Evolutionary conservation across 1,139 yeast species (phyloP), one percentile per base, ranked within the genome.

Genomic region (Suhomyces yuchorum): DNA sequence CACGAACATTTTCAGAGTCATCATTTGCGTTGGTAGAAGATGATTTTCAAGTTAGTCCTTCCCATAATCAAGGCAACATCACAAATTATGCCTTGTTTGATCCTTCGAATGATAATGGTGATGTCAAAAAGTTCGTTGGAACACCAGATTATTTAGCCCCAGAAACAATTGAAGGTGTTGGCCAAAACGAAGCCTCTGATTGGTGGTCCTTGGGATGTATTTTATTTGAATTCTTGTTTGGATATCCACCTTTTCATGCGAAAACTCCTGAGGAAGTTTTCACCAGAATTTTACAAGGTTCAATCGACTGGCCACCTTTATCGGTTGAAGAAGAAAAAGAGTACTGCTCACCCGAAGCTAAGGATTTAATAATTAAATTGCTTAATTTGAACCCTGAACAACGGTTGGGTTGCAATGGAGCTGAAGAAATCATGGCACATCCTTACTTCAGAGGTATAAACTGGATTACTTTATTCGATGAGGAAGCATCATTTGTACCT

Each of bases 191-290:
- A 56, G 81, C 86, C 39, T 85, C 96, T 34, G 99, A 95, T 71
- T 95, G 99, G 99, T 95, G 99, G 99, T 89, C 98, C 1, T 80
- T 92, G 40, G 99, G 99, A 0, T 93, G 98, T 67, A 91, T 95
- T 49, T 68, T 92, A 47, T 95, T 93, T 71, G 99, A 95, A 66
- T 86, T 93, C 60, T 68, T 91, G 44, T 88, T 88, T 64, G 99
- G 99, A 0, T 88, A 84, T 61, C 97, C 99, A 0, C 99, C 99
- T 2, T 95, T 95, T 65, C 96, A 90, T 65, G 96, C 89, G 1
- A 73, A 75, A 6, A 77, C 92, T 0, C 96, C 97, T 0, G 89
- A 86, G 43, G 71, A 75, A 51, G 96, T 95, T 0, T 93, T 95
- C 62, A 80, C 83, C 47, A 91, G 90, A 56, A 93, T 95, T 41